Evolutionary conservation across 2,329 filamentous ascomycete species (phyloP).

Genomic region (Cytospora chrysosperma): DNA sequence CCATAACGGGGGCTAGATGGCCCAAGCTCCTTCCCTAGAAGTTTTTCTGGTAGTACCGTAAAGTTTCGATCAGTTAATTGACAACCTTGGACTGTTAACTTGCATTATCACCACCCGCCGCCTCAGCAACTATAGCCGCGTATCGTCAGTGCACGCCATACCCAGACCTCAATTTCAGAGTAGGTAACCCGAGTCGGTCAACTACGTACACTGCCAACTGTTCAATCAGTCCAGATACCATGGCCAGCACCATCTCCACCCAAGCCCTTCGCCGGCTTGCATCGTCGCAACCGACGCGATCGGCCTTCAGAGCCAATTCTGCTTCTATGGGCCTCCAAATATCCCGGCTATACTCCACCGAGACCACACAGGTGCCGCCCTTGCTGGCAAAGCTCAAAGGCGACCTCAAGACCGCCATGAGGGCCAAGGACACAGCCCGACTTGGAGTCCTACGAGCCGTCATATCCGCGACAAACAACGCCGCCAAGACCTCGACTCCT

Average conservation of each 20-base stretch:
- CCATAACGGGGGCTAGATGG: slow-evolving; percentile 19
- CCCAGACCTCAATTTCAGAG: neutral
- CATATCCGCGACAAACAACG: slow-evolving; percentile 70
- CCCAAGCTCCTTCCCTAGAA: neutral
- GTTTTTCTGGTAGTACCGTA: neutral
- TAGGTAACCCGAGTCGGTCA: neutral
- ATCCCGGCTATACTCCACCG: slow-evolving; percentile 34
- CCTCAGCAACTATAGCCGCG: neutral
- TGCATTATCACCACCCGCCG: neutral
- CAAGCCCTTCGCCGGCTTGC: slow-evolving; percentile 16
- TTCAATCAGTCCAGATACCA: neutral
- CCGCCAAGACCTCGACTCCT: slow-evolving; percentile 64
- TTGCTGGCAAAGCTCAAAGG: slow-evolving; percentile 54
- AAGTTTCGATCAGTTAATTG: neutral
- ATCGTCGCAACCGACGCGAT: slow-evolving; percentile 10
- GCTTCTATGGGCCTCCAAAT: slow-evolving; percentile 25
- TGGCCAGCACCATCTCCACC: slow-evolving; percentile 17
- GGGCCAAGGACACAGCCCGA: slow-evolving; percentile 61
- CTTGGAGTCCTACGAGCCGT: slow-evolving; percentile 68
- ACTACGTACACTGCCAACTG: neutral
- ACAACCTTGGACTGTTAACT: neutral
- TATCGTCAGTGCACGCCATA: neutral
- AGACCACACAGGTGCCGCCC: slow-evolving; percentile 37
- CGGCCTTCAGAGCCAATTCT: slow-evolving; percentile 12
- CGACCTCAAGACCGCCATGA: slow-evolving; percentile 67